Percentiles rank a stretch among this genome's conserved stretches.
phyloP scores from a whole-genome alignment of 768 basidiomycete genomes.

The Rhodotorula babjevae region DNA sequence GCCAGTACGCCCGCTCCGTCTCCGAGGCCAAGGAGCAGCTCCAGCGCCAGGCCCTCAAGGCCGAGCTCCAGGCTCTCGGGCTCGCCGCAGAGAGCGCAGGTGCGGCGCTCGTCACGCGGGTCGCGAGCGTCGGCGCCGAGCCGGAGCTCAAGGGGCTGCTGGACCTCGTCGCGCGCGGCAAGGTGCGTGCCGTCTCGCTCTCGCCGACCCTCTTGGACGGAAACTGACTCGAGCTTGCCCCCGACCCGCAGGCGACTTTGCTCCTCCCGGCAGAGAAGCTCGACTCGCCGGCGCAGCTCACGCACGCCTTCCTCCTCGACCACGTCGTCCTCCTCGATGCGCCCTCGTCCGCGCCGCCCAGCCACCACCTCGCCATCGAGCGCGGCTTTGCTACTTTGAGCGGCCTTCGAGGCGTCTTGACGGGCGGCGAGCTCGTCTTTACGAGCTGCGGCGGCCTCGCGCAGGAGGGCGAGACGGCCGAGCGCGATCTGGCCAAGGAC shows the following conservation, averaged over 20 bases:
- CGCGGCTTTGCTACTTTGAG: conserved; percentile 66
- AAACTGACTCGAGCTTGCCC: background rate
- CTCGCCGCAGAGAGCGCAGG: conserved; percentile 63
- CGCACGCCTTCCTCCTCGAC: conserved; percentile 72
- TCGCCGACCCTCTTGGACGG: background rate
- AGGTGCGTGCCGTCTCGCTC: conserved; percentile 52
- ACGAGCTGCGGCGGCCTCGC: conserved; percentile 9
- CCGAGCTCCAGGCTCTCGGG: conserved; percentile 64
- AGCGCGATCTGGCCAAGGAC: conserved; percentile 49
- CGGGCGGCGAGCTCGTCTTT: conserved; percentile 13
- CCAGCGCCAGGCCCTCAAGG: conserved; percentile 68
- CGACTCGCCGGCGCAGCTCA: conserved; percentile 57
- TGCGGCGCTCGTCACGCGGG: conserved; percentile 58
- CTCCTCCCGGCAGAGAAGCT: conserved; percentile 63
- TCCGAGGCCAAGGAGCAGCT: conserved; percentile 48
- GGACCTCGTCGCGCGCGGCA: conserved; percentile 60
- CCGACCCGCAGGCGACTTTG: conserved; percentile 61
- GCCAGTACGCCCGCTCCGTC: conserved; percentile 22
- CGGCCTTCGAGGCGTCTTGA: conserved; percentile 64
- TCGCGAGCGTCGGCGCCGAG: conserved; percentile 49
- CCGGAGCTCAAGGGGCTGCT: conserved; percentile 69
- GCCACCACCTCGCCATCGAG: conserved; percentile 25
- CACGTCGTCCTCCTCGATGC: conserved; percentile 69
- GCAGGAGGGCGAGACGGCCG: conserved; percentile 45
- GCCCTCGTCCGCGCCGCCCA: conserved; percentile 43